Evolutionary conservation across 306 rosid genomes (phyloP).

Genomic region (Rosa multiflora): DNA sequence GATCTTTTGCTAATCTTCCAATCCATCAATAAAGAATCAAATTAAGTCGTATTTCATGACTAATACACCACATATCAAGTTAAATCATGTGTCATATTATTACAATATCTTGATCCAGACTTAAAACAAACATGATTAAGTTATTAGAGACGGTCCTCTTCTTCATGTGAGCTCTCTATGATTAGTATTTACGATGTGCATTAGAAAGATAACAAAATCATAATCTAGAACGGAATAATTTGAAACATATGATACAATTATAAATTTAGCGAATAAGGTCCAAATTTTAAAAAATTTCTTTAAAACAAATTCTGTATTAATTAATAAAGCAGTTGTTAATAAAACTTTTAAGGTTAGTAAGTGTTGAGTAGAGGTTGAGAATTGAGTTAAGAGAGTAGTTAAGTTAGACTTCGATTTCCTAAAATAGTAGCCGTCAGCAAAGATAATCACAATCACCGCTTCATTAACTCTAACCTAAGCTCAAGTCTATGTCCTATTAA

Average conservation of each 20-base stretch:
- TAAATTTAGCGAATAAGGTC: too few species aligned
- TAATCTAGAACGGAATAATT: too few species aligned
- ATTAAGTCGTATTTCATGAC: too few species aligned
- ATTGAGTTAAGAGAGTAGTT: background rate
- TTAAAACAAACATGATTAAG: too few species aligned
- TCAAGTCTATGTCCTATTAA: background rate
- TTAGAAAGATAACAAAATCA: too few species aligned
- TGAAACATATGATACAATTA: too few species aligned
- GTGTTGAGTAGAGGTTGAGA: background rate
- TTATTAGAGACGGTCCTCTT: too few species aligned
- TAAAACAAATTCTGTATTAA: too few species aligned
- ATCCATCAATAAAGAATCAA: background rate
- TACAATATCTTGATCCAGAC: background rate
- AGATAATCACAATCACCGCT: background rate
- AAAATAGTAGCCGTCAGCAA: background rate
- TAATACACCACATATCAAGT: background rate
- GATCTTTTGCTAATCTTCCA: background rate
- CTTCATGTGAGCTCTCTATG: too few species aligned
- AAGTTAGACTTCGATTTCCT: background rate
- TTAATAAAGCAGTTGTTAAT: too few species aligned
- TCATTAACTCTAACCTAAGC: background rate
- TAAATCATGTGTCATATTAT: background rate
- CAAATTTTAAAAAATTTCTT: too few species aligned
- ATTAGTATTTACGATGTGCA: too few species aligned
- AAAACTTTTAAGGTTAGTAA: background rate